Conservation (phyloP, 1,284 basidiomycete species). For the Termitomyces sp. region DNA sequence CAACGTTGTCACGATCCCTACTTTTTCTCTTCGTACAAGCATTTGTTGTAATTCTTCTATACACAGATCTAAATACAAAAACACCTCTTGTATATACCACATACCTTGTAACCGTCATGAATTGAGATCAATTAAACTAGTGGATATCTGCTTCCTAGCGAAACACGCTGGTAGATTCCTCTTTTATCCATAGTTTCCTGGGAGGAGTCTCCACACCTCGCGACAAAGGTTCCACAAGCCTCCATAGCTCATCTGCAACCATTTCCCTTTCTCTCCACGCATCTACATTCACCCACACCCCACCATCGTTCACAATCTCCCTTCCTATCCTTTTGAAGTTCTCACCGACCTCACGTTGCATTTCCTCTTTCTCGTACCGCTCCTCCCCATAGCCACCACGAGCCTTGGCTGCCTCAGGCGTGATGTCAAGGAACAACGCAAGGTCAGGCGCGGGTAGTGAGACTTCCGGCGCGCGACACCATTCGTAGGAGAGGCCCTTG, state of each 20-base stretch:
- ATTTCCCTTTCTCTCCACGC: slow-evolving; percentile 31
- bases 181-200: slow-evolving; percentile 39
- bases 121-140: not conserved
- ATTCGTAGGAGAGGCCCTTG: slow-evolving; percentile 67
- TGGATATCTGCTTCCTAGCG: too few relatives aligned
- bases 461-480: slow-evolving; percentile 84
- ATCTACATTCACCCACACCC: slow-evolving; percentile 12
- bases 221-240: slow-evolving; percentile 37
- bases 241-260: slow-evolving; percentile 59
- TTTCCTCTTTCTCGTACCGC: slow-evolving; percentile 78
- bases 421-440: slow-evolving; percentile 83
- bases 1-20: slow-evolving; percentile 12
- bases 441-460: slow-evolving; percentile 88
- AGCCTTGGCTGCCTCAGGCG: slow-evolving; percentile 62
- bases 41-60: slow-evolving; percentile 16
- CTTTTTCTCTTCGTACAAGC: slow-evolving; percentile 4
- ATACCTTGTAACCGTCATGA: not conserved
- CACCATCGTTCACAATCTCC: slow-evolving; percentile 37
- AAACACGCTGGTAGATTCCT: not conserved
- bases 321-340: slow-evolving; percentile 61
- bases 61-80: slow-evolving; percentile 7
- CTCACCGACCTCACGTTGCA: slow-evolving; percentile 66
- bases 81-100: slow-evolving; percentile 5
- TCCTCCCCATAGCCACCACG: slow-evolving; percentile 91
- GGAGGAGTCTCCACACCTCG: slow-evolving; percentile 33